Evolutionary conservation across 257 asterid species (phyloP), one percentile per base, ranked within the genome.

Genomic region (Nemophila menziesii): DNA sequence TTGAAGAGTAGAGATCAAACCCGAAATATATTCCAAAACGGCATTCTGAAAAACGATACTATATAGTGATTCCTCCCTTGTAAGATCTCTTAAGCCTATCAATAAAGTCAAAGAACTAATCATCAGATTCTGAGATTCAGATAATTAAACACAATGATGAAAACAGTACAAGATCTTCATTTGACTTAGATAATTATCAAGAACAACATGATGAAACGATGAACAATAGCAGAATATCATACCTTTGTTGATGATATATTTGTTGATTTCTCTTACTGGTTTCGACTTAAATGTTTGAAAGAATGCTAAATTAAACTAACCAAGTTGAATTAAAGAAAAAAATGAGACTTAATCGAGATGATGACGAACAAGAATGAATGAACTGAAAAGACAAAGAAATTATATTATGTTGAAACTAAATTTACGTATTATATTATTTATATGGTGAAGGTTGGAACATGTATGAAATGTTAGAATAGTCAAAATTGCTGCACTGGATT

Each of bases 21-120:
- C 94, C 67, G 92, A 61, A 79, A 71, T 55, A 79, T 62, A 49
- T 66, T 64, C 58, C 69, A 42, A 51, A 78, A 64, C 20, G 77
- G 58, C 33, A 59, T 24, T 38, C 72, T 74, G 44, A 69, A 70
- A 63, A 65, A 52, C 8, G 70, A 54, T 43, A 73, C 39, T 61
- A 55, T 40, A 47, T n/a, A n/a, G n/a, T n/a, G n/a, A n/a, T 61
- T 60, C 59, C 56, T 71, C 89, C 78, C 60, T 50, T 70, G 75
- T 92, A 79, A 71, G 48, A 47, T 19, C 45, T 40, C 21, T 8
- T 16, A 29, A 57, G 16, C 17, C 38, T 11, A 22, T 33, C 22
- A 42, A 17, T 2, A 11, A 14, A 41, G 24, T 41, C 11, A 43
- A 34, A 10, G 5, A 20, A 11, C 43, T 16, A 0, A 16, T 23